phyloP scores from a whole-genome alignment of 2,329 filamentous ascomycete species.

The Ceratocystis diversiconidia region DNA sequence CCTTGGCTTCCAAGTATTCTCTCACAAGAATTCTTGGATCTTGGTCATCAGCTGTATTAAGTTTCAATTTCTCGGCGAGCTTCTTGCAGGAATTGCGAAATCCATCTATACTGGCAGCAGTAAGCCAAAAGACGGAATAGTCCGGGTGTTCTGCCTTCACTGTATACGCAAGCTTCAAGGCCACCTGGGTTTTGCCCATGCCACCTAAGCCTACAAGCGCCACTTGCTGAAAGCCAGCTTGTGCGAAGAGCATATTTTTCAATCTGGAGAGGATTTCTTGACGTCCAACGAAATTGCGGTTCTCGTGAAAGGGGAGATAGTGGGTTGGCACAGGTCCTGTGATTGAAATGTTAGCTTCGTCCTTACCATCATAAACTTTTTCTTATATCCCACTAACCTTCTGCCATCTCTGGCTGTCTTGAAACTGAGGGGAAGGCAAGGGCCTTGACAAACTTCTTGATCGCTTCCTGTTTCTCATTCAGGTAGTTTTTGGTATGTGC shows the following conservation, averaged over 20 bases:
- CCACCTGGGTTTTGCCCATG: background rate
- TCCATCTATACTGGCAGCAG: background rate
- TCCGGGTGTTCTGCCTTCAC: background rate
- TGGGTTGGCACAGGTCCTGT: background rate
- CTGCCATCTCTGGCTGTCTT: background rate
- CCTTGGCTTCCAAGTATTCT: conserved; percentile 19
- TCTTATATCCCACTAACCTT: too few species aligned
- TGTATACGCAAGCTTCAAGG: background rate
- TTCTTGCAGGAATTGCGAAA: background rate
- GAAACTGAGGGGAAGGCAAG: too few species aligned
- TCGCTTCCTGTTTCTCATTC: conserved; percentile 2
- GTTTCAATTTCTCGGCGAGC: background rate
- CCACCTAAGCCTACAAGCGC: background rate
- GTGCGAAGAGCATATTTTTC: background rate
- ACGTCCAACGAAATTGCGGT: background rate
- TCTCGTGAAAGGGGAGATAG: background rate
- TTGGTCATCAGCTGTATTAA: background rate
- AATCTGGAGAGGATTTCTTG: background rate
- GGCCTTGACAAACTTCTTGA: background rate
- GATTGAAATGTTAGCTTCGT: background rate
- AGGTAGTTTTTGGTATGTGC: conserved; percentile 21
- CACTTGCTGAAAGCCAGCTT: background rate
- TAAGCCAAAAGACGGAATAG: conserved; percentile 1
- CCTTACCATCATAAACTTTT: too few species aligned
- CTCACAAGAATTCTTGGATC: conserved; percentile 15